phyloP scores from a whole-genome alignment of 2,329 filamentous ascomycete species.

The Thelonectria discophora region DNA sequence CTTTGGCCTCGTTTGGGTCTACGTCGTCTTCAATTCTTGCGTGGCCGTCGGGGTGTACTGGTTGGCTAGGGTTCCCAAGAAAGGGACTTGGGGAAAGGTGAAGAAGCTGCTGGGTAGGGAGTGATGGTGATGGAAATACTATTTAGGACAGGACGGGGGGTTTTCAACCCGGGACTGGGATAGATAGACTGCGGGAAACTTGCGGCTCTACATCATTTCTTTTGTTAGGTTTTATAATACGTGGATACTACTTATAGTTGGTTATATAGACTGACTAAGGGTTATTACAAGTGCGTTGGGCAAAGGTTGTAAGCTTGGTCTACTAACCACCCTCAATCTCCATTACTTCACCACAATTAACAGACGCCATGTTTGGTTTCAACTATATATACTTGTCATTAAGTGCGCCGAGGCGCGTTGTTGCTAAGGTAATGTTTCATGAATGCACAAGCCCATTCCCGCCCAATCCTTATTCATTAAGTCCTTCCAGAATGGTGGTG shows the following conservation, averaged over 20 bases:
- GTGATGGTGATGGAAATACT: neutral
- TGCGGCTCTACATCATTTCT: too few relatives aligned
- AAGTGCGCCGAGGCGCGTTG: constrained; percentile 3
- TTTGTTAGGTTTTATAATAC: too few relatives aligned
- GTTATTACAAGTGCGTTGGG: too few relatives aligned
- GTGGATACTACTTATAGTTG: too few relatives aligned
- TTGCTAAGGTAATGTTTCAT: constrained; percentile 14
- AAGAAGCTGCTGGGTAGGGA: constrained; percentile 5
- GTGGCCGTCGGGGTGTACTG: constrained; percentile 57
- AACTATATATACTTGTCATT: constrained; percentile 13
- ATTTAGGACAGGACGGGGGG: neutral
- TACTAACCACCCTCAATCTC: neutral
- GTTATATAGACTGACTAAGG: too few relatives aligned
- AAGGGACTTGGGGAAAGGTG: constrained; percentile 9
- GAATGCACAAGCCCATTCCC: constrained; percentile 9
- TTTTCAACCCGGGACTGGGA: neutral
- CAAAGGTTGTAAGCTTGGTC: neutral
- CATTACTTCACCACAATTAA: neutral
- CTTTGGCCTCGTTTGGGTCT: constrained; percentile 62
- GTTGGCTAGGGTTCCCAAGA: constrained; percentile 46
- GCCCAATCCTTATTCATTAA: neutral
- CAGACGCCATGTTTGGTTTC: neutral
- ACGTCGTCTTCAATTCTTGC: constrained; percentile 58
- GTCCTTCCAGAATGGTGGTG: neutral
- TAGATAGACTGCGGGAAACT: neutral